These are phyloP conservation scores for Cladosporium colombiae DNA, from an alignment of 2,329 filamentous ascomycete genomes.

Conservation along the genomic window DNA sequence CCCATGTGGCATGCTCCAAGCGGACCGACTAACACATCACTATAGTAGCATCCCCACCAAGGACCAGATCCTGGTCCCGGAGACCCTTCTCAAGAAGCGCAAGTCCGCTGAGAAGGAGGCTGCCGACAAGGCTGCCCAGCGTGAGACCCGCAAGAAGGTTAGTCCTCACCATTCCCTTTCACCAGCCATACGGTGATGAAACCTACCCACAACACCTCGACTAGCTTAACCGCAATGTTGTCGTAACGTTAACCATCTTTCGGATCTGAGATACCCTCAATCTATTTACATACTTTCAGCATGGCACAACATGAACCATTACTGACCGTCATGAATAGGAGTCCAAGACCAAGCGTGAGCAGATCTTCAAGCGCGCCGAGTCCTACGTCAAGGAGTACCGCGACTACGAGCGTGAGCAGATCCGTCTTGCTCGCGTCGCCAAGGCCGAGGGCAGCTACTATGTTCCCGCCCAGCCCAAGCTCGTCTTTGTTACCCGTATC, in stretches of 20 bases:
- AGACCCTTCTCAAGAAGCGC: slow-evolving; percentile 99
- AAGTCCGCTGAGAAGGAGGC: slow-evolving; percentile 99
- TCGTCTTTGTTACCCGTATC: slow-evolving; percentile 98
- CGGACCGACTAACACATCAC: slow-evolving; percentile 65
- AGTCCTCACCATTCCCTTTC: slow-evolving; percentile 45
- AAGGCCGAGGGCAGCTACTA: slow-evolving; percentile 93
- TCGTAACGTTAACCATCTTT: slow-evolving; percentile 99
- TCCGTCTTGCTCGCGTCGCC: slow-evolving; percentile 84
- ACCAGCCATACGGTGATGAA: slow-evolving; percentile 71
- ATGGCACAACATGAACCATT: slow-evolving; percentile 15
- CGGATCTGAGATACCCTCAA: slow-evolving; percentile 74
- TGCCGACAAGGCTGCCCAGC: slow-evolving; percentile 68
- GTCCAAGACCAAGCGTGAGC: slow-evolving; percentile 97
- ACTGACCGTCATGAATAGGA: slow-evolving; percentile 60
- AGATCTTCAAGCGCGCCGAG: slow-evolving; percentile 99
- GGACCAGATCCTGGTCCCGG: slow-evolving; percentile 94
- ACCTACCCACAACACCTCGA: slow-evolving; percentile 72
- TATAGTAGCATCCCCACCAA: slow-evolving; percentile 85
- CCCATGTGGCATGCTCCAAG: slow-evolving; percentile 57
- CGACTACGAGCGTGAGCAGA: slow-evolving; percentile 96
- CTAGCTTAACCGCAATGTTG: slow-evolving; percentile 93
- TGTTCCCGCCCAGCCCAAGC: slow-evolving; percentile 90
- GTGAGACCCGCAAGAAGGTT: slow-evolving; percentile 77
- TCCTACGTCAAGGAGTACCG: slow-evolving; percentile 99
- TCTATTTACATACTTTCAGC: slow-evolving; percentile 1